Conservation (phyloP, 2,329 filamentous ascomycete species). For the Trichoderma sp. region DNA sequence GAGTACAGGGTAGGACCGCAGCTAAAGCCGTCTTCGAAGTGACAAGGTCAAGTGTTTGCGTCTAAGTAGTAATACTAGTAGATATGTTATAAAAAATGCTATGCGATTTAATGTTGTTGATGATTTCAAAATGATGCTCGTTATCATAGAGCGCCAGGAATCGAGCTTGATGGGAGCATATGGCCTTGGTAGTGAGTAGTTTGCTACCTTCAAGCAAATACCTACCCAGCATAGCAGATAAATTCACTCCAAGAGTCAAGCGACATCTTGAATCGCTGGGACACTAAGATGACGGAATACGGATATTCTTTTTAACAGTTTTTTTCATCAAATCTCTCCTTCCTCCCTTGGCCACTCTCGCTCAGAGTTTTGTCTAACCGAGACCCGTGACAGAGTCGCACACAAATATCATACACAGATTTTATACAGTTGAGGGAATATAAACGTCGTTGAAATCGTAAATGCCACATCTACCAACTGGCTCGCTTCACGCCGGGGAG, state of each 20-base stretch:
- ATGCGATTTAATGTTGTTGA: background rate
- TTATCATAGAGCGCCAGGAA: background rate
- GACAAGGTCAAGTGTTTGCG: background rate
- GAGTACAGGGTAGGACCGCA: background rate
- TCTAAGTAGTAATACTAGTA: background rate
- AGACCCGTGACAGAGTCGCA: background rate
- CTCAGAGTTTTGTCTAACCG: background rate
- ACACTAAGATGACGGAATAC: background rate
- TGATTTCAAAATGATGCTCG: background rate
- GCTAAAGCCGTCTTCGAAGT: background rate
- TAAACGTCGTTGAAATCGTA: slow-evolving; percentile 5
- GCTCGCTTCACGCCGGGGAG: slow-evolving; percentile 94
- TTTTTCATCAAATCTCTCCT: too few relatives aligned
- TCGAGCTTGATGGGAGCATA: background rate
- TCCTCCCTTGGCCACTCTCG: background rate
- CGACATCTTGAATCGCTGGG: background rate
- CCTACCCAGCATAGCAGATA: background rate
- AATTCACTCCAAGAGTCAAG: background rate
- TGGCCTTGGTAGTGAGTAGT: background rate
- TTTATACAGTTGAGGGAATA: slow-evolving; percentile 9
- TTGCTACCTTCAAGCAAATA: background rate
- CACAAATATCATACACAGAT: slow-evolving; percentile 17
- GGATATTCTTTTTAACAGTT: too few relatives aligned
- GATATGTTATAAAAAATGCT: background rate
- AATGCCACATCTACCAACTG: slow-evolving; percentile 70